phyloP scores from a whole-genome alignment of 495 filamentous ascomycete species.

The Choiromyces venosus region DNA sequence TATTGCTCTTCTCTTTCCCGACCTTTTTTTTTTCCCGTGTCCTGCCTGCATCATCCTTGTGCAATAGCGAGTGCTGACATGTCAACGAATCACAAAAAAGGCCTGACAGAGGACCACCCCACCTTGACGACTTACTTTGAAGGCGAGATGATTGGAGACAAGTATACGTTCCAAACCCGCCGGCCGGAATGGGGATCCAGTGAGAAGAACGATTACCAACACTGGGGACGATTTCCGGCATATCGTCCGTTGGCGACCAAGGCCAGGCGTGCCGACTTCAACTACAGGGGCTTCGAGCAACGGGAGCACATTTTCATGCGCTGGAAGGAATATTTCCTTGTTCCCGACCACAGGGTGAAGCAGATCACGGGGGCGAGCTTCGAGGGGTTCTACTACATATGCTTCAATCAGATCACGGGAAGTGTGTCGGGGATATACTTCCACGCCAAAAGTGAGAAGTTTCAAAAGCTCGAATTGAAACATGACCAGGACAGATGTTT shows the following conservation, averaged over 20 bases:
- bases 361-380: conserved; percentile 92
- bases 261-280: conserved; percentile 56
- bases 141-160: conserved; percentile 94
- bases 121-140: conserved; percentile 97
- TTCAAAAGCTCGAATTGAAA: conserved; percentile 86
- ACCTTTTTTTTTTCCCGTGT: conserved; percentile 8
- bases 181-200: conserved; percentile 86
- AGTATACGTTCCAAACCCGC: conserved; percentile 86
- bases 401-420: conserved; percentile 87
- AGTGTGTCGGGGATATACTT: conserved; percentile 92
- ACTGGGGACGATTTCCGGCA: conserved; percentile 86
- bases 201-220: conserved; percentile 85
- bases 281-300: conserved; percentile 67
- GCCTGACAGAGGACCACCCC: conserved; percentile 89
- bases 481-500: conserved; percentile 86
- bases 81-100: conserved; percentile 47
- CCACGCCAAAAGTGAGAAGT: conserved; percentile 95
- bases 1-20: conserved; percentile 3
- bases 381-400: conserved; percentile 99
- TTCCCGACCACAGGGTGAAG: conserved; percentile 85
- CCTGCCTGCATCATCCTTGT: neutral
- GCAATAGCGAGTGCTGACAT: conserved; percentile 5
- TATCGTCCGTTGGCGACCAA: conserved; percentile 70
- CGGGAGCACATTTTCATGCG: conserved; percentile 96
- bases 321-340: conserved; percentile 98